Conservation (phyloP, 805 yeast genomes). For the Candida silvicultrix region DNA sequence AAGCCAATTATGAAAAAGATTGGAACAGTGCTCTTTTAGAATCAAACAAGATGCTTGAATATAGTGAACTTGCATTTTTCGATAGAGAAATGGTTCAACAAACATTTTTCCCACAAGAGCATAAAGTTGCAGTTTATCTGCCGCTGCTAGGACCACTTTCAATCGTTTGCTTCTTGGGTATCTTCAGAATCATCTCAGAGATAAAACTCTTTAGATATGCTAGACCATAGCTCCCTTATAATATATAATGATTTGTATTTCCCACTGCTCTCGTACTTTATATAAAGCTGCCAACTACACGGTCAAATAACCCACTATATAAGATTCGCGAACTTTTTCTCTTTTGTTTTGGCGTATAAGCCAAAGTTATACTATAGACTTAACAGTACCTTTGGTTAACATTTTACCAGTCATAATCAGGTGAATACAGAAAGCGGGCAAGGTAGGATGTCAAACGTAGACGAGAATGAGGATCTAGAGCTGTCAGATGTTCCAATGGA, state of each 20-base stretch:
- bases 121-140: conserved; percentile 86
- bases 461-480: conserved; percentile 17
- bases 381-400: too few species aligned
- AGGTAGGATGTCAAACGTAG: neutral
- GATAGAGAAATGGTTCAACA: conserved; percentile 95
- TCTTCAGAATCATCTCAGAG: conserved; percentile 40
- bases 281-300: neutral
- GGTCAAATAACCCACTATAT: too few species aligned
- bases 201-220: conserved; percentile 10
- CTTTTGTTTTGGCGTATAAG: too few species aligned
- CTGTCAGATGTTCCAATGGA: conserved; percentile 25
- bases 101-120: conserved; percentile 92
- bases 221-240: neutral
- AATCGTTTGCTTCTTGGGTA: conserved; percentile 53
- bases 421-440: too few species aligned
- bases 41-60: conserved; percentile 39
- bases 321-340: too few species aligned
- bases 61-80: conserved; percentile 70
- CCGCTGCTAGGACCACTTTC: conserved; percentile 85
- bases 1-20: conserved; percentile 13
- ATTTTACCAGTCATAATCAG: too few species aligned
- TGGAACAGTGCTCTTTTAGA: conserved; percentile 48
- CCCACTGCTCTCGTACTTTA: neutral
- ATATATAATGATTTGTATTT: neutral
- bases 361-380: too few species aligned